Conservation (phyloP, 1,284 basidiomycete genomes). For the Cutaneotrichosporon daszewskae region DNA sequence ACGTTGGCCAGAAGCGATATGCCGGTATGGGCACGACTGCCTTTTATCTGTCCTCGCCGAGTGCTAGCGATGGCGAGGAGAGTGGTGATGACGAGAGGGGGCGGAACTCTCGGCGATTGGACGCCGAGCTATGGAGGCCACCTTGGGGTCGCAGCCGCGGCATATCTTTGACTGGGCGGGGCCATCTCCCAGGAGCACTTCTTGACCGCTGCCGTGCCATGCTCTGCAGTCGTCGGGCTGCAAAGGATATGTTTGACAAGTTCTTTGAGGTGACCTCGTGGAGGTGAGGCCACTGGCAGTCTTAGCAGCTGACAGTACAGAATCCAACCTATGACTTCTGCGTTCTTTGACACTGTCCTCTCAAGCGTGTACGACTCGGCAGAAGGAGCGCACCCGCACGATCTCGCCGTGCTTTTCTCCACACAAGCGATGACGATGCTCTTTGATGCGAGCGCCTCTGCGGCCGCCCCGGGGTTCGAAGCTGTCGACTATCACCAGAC, state of each 20-base stretch:
- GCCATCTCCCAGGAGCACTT: constrained; percentile 12
- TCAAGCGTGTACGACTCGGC: constrained; percentile 15
- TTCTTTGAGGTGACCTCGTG: constrained; percentile 14
- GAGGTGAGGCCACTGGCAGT: constrained; percentile 12
- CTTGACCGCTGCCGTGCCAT: constrained; percentile 15
- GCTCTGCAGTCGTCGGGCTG: constrained; percentile 7
- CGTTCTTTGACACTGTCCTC: constrained; percentile 18
- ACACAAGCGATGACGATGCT: constrained; percentile 13
- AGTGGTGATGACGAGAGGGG: constrained; percentile 1
- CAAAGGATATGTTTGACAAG: constrained; percentile 16
- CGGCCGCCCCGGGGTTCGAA: constrained; percentile 6
- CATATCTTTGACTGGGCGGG: constrained; percentile 6
- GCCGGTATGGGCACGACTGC: constrained; percentile 16
- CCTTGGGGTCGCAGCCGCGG: constrained; percentile 11
- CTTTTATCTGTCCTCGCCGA: constrained; percentile 14
- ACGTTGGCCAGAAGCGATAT: constrained; percentile 11
- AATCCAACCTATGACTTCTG: constrained; percentile 17
- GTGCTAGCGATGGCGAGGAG: constrained; percentile 12
- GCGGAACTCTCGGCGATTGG: neutral
- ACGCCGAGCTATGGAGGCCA: constrained; percentile 5
- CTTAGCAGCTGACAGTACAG: constrained; percentile 3
- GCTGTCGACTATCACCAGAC: constrained; percentile 15
- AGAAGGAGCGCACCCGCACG: constrained; percentile 17
- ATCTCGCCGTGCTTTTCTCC: constrained; percentile 15
- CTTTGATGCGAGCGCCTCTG: constrained; percentile 5